Evolutionary conservation across 805 yeast genomes (phyloP), one percentile per base, ranked within the genome.

Genomic region (Yamadazyma olivae): DNA sequence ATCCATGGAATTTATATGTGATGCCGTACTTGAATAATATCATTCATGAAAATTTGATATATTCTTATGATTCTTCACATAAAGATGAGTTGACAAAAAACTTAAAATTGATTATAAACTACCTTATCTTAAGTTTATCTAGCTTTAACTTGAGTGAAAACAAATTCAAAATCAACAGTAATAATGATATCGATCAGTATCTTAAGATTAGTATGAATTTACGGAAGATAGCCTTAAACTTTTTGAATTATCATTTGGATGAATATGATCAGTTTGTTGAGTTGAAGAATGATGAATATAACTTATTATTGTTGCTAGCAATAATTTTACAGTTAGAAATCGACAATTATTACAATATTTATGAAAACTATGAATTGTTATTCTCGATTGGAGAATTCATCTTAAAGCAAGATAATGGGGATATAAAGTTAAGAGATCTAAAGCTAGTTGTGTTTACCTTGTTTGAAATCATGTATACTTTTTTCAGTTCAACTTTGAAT

Each of bases 401-500:
- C 2, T 38, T 59, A 16, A 48, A 49, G 3, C 36, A 37, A 30
- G 18, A 24, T 10, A 26, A 18, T 17, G 25, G 14, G 4, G 17
- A 14, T 26, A 9, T n/a, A 13, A 9, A 17, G 23, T 23, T 24
- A 3, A 17, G 15, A 22, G 33, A 27, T 25, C 22, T 12, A 9
- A 32, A 30, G 15, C 14, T 32, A n/a, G 33, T 35, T 1, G 17
- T 31, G 6, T 16, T 27, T 27, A 37, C 34, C 4, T 33, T 42
- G 32, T 42, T 42, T 25, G 17, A 27, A 6, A 39, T 34, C 48
- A 49, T 30, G 50, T 49, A 20, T 48, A 56, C 41, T 46, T 65
- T 12, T 35, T 75, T 58, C 48, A 67, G 58, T 39, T 66, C 78
- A 9, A 74, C 81, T 1, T 73, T 74, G 27, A 59, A 71, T 1